Conservation (phyloP, 176 grass and related monocot genomes). For the Triticum urartu region DNA sequence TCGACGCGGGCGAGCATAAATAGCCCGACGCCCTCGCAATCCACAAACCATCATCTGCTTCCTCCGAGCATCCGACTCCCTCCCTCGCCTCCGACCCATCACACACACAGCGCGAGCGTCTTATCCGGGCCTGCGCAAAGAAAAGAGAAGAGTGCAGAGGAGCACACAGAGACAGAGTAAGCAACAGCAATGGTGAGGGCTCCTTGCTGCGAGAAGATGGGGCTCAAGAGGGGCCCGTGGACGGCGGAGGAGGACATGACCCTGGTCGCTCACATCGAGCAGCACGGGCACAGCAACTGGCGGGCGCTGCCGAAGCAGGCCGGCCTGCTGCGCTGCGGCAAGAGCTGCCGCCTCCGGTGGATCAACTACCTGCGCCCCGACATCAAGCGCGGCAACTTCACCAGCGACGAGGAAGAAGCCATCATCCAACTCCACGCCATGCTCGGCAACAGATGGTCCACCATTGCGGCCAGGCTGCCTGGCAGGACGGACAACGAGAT, state of each 20-base stretch:
- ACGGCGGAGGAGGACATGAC: too few relatives aligned
- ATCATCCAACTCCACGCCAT: slow-evolving; percentile 63
- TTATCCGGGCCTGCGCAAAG: background rate
- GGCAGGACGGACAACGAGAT: slow-evolving; percentile 89
- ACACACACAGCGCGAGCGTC: background rate
- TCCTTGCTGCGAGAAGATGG: too few relatives aligned
- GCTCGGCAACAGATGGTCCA: slow-evolving; percentile 80
- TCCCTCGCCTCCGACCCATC: background rate
- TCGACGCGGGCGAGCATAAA: slow-evolving; percentile 14
- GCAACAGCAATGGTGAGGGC: background rate
- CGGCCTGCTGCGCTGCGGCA: slow-evolving; percentile 72
- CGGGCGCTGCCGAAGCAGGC: slow-evolving; percentile 79
- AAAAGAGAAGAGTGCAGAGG: background rate
- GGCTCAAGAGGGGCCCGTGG: too few relatives aligned
- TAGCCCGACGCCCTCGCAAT: background rate
- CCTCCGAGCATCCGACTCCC: background rate
- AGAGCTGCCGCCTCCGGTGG: slow-evolving; percentile 88
- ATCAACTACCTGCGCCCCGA: slow-evolving; percentile 84
- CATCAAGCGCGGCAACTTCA: slow-evolving; percentile 87
- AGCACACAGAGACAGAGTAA: background rate
- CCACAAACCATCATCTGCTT: background rate
- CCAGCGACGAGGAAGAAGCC: slow-evolving; percentile 66
- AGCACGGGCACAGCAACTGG: slow-evolving; percentile 81
- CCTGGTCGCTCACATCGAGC: too few relatives aligned
- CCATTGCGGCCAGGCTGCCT: slow-evolving; percentile 68